These are phyloP conservation scores for Agrostemma githago DNA, from an alignment of 148 eudicot genomes.

Conservation along the genomic window DNA sequence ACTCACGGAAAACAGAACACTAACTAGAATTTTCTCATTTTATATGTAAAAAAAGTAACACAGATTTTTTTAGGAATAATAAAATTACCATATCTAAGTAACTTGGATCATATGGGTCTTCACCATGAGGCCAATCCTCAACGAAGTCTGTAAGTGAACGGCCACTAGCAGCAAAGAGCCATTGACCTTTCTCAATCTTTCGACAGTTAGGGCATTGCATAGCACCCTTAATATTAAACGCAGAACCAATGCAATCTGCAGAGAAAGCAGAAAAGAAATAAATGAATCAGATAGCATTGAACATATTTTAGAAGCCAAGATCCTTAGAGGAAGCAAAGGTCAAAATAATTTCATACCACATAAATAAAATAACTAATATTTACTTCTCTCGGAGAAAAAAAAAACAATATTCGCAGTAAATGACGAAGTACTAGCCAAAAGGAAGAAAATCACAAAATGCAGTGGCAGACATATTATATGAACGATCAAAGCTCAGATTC, in stretches of 20 bases:
- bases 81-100: conserved; percentile 76
- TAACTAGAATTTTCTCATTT: neutral
- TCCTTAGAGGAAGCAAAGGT: neutral
- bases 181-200: conserved; percentile 93
- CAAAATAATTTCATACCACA: neutral
- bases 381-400: neutral
- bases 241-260: conserved; percentile 99
- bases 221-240: conserved; percentile 84
- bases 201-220: conserved; percentile 99
- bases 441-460: neutral
- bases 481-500: too few species aligned
- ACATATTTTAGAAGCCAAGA: too few species aligned
- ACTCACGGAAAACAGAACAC: conserved; percentile 1
- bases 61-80: too few species aligned
- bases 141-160: conserved; percentile 65
- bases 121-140: conserved; percentile 90
- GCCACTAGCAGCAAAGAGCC: conserved; percentile 78
- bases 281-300: too few species aligned
- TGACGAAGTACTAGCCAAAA: neutral
- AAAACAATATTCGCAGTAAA: neutral
- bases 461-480: too few species aligned
- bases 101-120: conserved; percentile 79
- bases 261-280: conserved; percentile 2
- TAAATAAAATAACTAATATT: neutral
- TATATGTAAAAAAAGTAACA: neutral